These are phyloP conservation scores for Quercus alba DNA, from an alignment of 306 rosid species.

Conservation along the genomic window DNA sequence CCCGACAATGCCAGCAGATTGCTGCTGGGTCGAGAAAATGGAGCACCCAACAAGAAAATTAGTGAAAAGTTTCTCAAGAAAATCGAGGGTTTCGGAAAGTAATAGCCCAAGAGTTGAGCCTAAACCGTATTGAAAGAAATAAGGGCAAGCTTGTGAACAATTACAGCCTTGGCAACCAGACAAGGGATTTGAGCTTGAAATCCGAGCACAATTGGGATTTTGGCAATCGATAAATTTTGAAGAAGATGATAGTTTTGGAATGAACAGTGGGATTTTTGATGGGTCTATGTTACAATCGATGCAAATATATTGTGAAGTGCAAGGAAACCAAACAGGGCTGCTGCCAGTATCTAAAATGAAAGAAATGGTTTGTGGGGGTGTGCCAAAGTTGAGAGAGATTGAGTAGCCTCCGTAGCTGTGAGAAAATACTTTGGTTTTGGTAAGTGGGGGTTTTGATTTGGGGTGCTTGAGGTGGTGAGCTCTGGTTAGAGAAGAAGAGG, in stretches of 20 bases:
- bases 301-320: conserved; percentile 72
- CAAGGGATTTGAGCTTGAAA: conserved; percentile 39
- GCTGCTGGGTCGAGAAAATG: conserved; percentile 55
- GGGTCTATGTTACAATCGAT: conserved; percentile 52
- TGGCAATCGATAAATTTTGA: conserved; percentile 56
- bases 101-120: conserved; percentile 68
- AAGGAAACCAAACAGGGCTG: conserved; percentile 93
- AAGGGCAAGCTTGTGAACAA: conserved; percentile 59
- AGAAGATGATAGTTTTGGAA: conserved; percentile 65
- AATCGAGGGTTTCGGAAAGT: conserved; percentile 56
- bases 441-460: conserved; percentile 5
- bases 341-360: conserved; percentile 83
- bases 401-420: conserved; percentile 81
- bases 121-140: conserved; percentile 55
- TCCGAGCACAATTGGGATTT: conserved; percentile 60
- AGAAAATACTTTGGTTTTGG: conserved; percentile 34
- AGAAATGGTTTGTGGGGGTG: conserved; percentile 58
- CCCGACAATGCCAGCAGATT: conserved; percentile 66
- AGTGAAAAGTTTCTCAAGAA: conserved; percentile 28
- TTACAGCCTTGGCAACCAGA: conserved; percentile 41
- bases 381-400: conserved; percentile 63
- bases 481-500: conserved; percentile 56
- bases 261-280: conserved; percentile 39
- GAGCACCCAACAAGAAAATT: conserved; percentile 80
- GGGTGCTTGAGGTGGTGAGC: conserved; percentile 70